Evolutionary conservation across 1,284 basidiomycete species (phyloP).

Genomic region (Pseudozyma thailandica): DNA sequence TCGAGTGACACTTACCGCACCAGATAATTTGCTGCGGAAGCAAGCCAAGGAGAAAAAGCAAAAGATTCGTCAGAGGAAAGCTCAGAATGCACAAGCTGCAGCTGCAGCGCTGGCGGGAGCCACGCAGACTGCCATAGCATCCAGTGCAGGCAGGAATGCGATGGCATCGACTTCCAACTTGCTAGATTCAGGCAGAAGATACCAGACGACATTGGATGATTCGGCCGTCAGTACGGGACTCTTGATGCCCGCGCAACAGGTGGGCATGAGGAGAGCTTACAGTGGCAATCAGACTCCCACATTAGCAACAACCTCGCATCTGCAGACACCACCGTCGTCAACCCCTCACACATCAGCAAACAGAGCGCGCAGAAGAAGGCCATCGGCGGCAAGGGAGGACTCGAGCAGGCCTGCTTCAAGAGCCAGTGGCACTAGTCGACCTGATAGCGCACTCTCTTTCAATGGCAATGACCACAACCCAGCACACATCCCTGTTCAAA

Average conservation of each 20-base stretch:
- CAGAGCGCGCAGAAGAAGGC: conserved; percentile 19
- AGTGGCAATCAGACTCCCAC: conserved; percentile 41
- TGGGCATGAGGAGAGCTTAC: conserved; percentile 34
- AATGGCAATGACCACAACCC: conserved; percentile 9
- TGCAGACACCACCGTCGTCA: conserved; percentile 7
- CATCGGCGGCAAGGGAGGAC: conserved; percentile 22
- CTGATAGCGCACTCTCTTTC: conserved; percentile 22
- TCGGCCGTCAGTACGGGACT: conserved; percentile 15
- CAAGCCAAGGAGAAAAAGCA: conserved; percentile 58
- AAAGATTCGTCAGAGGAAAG: conserved; percentile 49
- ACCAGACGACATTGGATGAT: conserved; percentile 34
- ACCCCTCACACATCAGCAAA: conserved; percentile 11
- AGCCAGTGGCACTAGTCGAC: conserved; percentile 31
- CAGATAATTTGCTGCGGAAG: conserved; percentile 63
- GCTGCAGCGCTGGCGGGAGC: conserved; percentile 39
- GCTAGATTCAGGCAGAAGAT: conserved; percentile 31
- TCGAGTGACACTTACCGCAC: conserved; percentile 61
- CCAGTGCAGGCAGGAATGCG: conserved; percentile 5
- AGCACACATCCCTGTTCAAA: background rate
- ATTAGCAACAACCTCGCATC: conserved; percentile 17
- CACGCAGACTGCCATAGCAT: conserved; percentile 2
- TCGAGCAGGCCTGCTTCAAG: conserved; percentile 35
- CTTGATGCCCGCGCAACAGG: conserved; percentile 11
- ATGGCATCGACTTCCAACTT: conserved; percentile 18
- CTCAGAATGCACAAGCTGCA: conserved; percentile 45